Base-by-base conservation (phyloP, 2,329 filamentous ascomycete genomes). In the Nemania serpens region DNA sequence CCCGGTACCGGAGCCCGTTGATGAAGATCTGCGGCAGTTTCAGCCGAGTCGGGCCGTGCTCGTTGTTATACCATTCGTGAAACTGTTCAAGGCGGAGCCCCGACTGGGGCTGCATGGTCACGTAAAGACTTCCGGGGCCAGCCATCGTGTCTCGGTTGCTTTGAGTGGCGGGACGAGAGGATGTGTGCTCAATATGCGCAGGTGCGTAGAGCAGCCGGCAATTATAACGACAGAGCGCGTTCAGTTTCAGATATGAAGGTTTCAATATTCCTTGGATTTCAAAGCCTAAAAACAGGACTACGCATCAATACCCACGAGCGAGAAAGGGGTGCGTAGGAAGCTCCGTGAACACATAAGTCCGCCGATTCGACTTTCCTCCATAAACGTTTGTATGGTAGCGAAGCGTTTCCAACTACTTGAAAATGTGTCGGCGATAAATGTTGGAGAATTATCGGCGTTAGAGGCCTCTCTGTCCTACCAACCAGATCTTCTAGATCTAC, bases 21-120 rank as follows among this genome's bases (percentile, higher is more conserved):
- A 78, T 74, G 72, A 87, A 86, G 72, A 93, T 87, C 69, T 89
- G 87, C 3, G 90, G 86, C 13, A 96, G 78, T 50, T 91, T 88
- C 6, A 96, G 84, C 49, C 92, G 89, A 15, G 88, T 85, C 17
- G 92, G 92, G 55, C 92, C 92, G 77, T 96, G 92, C 78, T 96
- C 92, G 75, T 93, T 95, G 79, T 96, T 93, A 80, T 96, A 96
- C 91, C 91, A 94, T 74, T 96, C 91, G 76, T 96, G 90, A 77
- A 96, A 96, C 70, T 91, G 86, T 64, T 85, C 81, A 49, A 83
- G 76, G 57, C 88, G 80, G 69, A 92, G 82, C 67, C 82, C 83
- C 59, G 84, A 80, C 74, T 84, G 82, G 69, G 91, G 91, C 76
- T 93, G 88, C 89, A 96, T 96, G 15, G 91, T 93, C 68, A 96